Conservation (phyloP, 1,139 yeast species). For the Diutina catenulata region DNA sequence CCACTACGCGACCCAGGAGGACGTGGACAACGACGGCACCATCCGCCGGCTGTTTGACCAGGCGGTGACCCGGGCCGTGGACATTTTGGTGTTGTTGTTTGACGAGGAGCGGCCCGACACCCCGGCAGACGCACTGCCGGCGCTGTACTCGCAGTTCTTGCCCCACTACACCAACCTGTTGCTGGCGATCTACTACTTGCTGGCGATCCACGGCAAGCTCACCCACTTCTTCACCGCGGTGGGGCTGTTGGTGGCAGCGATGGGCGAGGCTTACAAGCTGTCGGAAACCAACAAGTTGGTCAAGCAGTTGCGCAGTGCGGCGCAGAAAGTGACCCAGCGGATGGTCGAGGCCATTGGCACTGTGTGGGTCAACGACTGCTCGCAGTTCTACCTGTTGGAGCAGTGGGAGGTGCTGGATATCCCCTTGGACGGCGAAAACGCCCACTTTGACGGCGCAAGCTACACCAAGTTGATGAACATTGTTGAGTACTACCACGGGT, state of each 20-base stretch:
- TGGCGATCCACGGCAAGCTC: constrained; percentile 19
- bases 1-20: constrained; percentile 19
- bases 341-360: constrained; percentile 34
- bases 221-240: constrained; percentile 21
- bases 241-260: constrained; percentile 21
- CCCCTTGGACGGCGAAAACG: constrained; percentile 1
- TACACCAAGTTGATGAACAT: constrained; percentile 31
- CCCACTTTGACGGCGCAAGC: constrained; percentile 11
- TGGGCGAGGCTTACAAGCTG: constrained; percentile 24
- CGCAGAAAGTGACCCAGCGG: constrained; percentile 25
- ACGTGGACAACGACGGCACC: constrained; percentile 21
- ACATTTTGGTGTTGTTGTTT: constrained; percentile 20
- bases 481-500: constrained; percentile 29
- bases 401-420: constrained; percentile 23
- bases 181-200: constrained; percentile 27
- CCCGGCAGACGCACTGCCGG: constrained; percentile 24
- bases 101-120: constrained; percentile 14
- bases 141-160: constrained; percentile 24
- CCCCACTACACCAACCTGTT: constrained; percentile 33
- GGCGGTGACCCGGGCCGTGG: constrained; percentile 17
- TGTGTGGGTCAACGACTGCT: constrained; percentile 37
- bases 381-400: constrained; percentile 34
- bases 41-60: constrained; percentile 19
- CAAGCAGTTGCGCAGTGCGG: constrained; percentile 23
- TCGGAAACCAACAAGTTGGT: constrained; percentile 27